Conservation (phyloP, 2,329 filamentous ascomycete genomes). For the Oidium heveae region DNA sequence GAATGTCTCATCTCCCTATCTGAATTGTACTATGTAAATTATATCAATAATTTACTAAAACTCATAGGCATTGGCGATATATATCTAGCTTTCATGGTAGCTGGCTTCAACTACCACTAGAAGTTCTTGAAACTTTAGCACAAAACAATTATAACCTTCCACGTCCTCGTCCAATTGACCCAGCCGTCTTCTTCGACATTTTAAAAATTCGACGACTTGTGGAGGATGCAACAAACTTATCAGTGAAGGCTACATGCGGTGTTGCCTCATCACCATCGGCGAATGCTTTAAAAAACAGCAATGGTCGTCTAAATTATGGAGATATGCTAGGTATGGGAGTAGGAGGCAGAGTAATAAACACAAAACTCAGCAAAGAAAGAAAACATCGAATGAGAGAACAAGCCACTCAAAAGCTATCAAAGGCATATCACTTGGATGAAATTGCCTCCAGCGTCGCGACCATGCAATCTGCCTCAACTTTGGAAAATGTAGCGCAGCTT, state of each 20-base stretch:
- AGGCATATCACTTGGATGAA: conserved; percentile 60
- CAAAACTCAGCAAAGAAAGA: conserved; percentile 49
- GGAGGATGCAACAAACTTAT: conserved; percentile 55
- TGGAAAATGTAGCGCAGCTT: conserved; percentile 50
- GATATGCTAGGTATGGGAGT: conserved; percentile 31
- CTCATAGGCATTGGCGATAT: conserved; percentile 52
- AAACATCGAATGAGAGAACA: conserved; percentile 60
- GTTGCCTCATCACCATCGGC: conserved; percentile 38
- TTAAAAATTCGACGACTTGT: conserved; percentile 59
- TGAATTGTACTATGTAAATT: too few relatives aligned
- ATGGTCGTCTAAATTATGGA: conserved; percentile 21
- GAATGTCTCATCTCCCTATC: too few relatives aligned
- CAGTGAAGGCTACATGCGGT: conserved; percentile 53
- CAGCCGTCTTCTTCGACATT: conserved; percentile 59
- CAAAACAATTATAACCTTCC: conserved; percentile 58
- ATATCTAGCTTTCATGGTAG: conserved; percentile 65
- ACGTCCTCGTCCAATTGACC: conserved; percentile 52
- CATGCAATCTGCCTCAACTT: conserved; percentile 54
- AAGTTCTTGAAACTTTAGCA: conserved; percentile 55
- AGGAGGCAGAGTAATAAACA: conserved; percentile 27
- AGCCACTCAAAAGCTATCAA: conserved; percentile 50
- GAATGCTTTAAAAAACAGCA: conserved; percentile 24
- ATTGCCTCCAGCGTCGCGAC: conserved; percentile 61
- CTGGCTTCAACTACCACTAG: conserved; percentile 57
- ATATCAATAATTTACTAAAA: neutral